Base-by-base conservation (phyloP, 2,329 filamentous ascomycete species). In the Fusarium clavum region DNA sequence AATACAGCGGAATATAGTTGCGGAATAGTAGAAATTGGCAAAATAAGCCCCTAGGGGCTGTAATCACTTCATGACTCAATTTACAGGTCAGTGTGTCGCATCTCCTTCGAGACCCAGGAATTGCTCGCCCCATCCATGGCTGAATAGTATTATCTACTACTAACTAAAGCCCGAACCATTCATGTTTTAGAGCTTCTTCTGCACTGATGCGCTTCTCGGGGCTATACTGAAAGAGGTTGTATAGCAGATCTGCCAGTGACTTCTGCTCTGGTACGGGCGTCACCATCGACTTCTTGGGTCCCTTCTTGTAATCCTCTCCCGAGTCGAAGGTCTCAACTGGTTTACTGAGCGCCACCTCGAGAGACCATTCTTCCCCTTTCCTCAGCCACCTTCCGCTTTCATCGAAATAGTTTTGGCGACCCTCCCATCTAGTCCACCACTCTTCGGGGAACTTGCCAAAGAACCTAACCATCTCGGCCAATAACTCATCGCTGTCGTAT, bases 381-480 rank as follows among this genome's bases (percentile, higher is more conserved):
- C 51, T 32, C 18, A 61, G 38, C 66, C 63, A 70, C 2, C 45
- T 58, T 3, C 68, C 68, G 8, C 67, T 13, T 0, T 75, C 67
- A 24, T 74, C 57, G 18, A 77, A 79, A 12, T 69, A 75, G 0
- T 57, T 43, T 2, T 47, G 66, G 2, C 76, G 70, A 0, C 40
- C 49, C 7, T 71, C 69, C 78, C 79, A 80, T 4, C 57, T 75
- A 0, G 63, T 32, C 78, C 79, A 79, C 75, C 74, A 78, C 0
- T 70, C 69, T 29, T 76, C 72, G 0, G 78, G 77, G 2, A 79
- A 49, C 59, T 77, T 77, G 0, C 79, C 77, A 10, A 80, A 73
- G 12, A 78, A 68, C 8, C 69, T 49, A 1, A 75, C 74, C 27
- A 80, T 75, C 8, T 73, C 68, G 4, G 67, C 59, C 1, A 80